Evolutionary conservation across 2,329 filamentous ascomycete species (phyloP).

Genomic region (Aspergillus aculeatinus): DNA sequence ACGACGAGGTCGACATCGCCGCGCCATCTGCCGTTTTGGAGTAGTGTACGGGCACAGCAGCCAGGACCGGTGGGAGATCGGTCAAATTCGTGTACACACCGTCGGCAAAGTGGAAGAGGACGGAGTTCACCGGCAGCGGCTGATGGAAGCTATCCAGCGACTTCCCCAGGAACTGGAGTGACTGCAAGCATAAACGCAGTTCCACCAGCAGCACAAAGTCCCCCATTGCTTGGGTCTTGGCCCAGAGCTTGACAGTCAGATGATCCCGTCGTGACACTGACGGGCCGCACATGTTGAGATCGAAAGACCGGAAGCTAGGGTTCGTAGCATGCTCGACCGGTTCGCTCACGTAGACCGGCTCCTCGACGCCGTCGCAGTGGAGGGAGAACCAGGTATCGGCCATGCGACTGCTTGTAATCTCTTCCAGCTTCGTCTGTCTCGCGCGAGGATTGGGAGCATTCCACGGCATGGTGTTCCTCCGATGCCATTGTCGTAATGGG

Average conservation of each 20-base stretch:
- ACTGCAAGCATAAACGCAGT: conserved; percentile 67
- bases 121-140: conserved; percentile 74
- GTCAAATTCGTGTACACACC: conserved; percentile 77
- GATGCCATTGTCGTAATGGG: conserved; percentile 34
- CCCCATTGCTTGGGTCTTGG: conserved; percentile 54
- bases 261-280: conserved; percentile 64
- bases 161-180: conserved; percentile 75
- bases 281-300: conserved; percentile 65
- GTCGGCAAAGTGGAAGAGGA: conserved; percentile 82
- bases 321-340: conserved; percentile 78
- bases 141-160: conserved; percentile 64
- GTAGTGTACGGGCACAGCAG: conserved; percentile 20
- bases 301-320: conserved; percentile 84
- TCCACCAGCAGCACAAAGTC: conserved; percentile 68
- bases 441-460: conserved; percentile 57
- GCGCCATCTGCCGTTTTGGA: conserved; percentile 46
- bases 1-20: conserved; percentile 70
- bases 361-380: conserved; percentile 64
- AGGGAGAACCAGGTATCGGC: conserved; percentile 89
- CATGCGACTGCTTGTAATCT: conserved; percentile 67
- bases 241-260: conserved; percentile 73
- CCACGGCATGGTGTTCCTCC: conserved; percentile 65
- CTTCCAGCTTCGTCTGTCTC: conserved; percentile 74
- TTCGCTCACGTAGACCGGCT: conserved; percentile 90
- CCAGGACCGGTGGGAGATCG: conserved; percentile 58